Conservation (phyloP, 495 filamentous ascomycete genomes). For the Trichoderma erinaceum region DNA sequence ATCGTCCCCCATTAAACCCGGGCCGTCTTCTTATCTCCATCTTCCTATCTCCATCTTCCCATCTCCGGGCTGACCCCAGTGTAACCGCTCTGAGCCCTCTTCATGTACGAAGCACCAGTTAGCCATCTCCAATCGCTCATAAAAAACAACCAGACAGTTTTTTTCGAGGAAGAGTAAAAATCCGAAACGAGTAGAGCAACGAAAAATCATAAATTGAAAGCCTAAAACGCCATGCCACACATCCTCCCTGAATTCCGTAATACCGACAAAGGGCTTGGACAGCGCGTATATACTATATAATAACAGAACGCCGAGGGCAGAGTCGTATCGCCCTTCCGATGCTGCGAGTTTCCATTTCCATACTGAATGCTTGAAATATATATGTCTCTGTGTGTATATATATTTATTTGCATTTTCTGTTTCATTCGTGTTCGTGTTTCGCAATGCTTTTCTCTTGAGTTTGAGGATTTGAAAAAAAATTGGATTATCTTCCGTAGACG, state of each 20-base stretch:
- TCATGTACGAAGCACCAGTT: too few relatives aligned
- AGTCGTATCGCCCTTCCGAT: conserved; percentile 12
- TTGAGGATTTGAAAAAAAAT: not conserved
- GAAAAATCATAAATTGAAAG: not conserved
- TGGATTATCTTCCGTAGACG: not conserved
- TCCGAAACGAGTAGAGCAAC: not conserved
- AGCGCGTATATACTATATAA: conserved; percentile 6
- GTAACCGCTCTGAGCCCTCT: not conserved
- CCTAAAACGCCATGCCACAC: conserved; percentile 1
- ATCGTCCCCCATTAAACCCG: not conserved
- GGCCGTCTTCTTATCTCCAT: not conserved
- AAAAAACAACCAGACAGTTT: not conserved
- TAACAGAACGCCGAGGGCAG: conserved; percentile 13
- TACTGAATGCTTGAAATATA: conserved; percentile 5
- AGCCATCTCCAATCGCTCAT: not conserved
- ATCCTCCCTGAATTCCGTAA: not conserved
- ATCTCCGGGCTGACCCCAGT: not conserved
- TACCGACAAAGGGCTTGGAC: conserved; percentile 1
- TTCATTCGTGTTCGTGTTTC: not conserved
- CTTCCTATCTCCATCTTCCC: not conserved
- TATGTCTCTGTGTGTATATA: not conserved
- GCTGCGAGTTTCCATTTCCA: conserved; percentile 12
- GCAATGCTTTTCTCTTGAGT: not conserved
- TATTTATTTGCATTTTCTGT: conserved; percentile 1
- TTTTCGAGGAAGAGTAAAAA: not conserved